Percentiles rank a stretch among this genome's conserved stretches.
These are phyloP conservation scores for Botryosphaeria agaves DNA, from an alignment of 2,329 filamentous ascomycete genomes.

Conservation along the genomic window DNA sequence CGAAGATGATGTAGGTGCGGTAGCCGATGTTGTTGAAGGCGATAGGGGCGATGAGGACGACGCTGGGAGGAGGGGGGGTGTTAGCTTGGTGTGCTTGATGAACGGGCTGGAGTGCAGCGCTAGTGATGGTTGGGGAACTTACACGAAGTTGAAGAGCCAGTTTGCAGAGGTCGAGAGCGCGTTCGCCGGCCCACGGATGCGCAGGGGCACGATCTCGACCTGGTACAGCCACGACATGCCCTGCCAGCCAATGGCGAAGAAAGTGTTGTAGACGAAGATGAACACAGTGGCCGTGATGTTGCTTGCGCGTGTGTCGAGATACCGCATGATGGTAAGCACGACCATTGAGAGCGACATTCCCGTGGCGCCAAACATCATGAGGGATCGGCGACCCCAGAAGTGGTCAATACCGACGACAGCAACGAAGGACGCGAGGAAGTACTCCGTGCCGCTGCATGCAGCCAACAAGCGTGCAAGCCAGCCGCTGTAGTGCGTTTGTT, in stretches of 20 bases:
- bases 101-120: background rate
- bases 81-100: no score
- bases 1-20: conserved; percentile 18
- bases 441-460: conserved; percentile 7
- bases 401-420: conserved; percentile 12
- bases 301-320: conserved; percentile 3
- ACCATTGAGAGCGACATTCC: conserved; percentile 48
- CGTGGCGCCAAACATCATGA: conserved; percentile 14
- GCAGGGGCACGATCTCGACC: conserved; percentile 41
- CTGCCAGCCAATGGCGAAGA: conserved; percentile 43
- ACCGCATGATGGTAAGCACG: conserved; percentile 28
- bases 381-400: conserved; percentile 13
- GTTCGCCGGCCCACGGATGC: conserved; percentile 44
- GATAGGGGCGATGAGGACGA: conserved; percentile 9
- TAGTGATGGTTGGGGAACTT: background rate
- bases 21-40: conserved; percentile 10
- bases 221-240: conserved; percentile 46
- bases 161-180: conserved; percentile 44
- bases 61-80: no score
- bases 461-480: conserved; percentile 15
- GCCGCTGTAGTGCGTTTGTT: conserved; percentile 12
- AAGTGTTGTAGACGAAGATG: conserved; percentile 44
- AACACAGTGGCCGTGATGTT: conserved; percentile 26
- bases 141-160: conserved; percentile 39
- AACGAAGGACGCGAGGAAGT: conserved; percentile 2